Evolutionary conservation across 495 filamentous ascomycete species (phyloP).

Genomic region (Haplographium delicatum): DNA sequence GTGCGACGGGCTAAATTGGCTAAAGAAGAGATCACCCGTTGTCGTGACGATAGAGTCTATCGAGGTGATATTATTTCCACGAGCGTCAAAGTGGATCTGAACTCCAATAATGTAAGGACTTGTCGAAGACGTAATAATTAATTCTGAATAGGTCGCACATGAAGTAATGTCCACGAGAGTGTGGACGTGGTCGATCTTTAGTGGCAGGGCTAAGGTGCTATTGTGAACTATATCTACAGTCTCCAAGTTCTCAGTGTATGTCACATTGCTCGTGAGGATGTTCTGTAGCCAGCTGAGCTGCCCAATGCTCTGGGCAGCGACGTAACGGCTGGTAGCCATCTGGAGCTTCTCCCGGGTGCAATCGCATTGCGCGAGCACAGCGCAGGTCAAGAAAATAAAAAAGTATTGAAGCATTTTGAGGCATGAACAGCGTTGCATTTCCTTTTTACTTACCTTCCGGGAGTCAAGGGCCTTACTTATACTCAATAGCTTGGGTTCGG

Average conservation of each 20-base stretch:
- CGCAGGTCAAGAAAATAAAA: neutral
- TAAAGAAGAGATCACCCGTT: neutral
- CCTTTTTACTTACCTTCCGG: neutral
- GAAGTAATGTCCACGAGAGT: neutral
- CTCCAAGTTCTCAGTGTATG: neutral
- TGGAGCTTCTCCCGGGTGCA: neutral
- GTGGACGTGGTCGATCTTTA: slow-evolving; percentile 7
- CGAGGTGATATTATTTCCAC: neutral
- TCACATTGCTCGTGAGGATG: neutral
- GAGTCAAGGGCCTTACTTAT: neutral
- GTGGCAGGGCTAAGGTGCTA: neutral
- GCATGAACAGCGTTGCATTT: neutral
- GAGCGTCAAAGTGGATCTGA: neutral
- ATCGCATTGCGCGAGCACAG: neutral
- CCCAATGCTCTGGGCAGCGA: neutral
- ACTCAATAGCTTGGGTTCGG: neutral
- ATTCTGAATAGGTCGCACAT: slow-evolving; percentile 2
- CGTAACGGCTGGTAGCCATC: neutral
- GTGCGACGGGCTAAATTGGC: neutral
- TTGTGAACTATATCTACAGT: neutral
- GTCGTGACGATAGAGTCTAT: slow-evolving; percentile 1
- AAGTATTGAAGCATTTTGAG: neutral
- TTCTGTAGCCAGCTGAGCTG: neutral
- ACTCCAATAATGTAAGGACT: neutral
- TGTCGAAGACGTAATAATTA: slow-evolving; percentile 1